A percentile compares a stretch with the other conserved stretches of the same genome.
These are phyloP conservation scores for Seminavis robusta DNA, from an alignment of 108 stramenopile genomes.

Conservation along the genomic window DNA sequence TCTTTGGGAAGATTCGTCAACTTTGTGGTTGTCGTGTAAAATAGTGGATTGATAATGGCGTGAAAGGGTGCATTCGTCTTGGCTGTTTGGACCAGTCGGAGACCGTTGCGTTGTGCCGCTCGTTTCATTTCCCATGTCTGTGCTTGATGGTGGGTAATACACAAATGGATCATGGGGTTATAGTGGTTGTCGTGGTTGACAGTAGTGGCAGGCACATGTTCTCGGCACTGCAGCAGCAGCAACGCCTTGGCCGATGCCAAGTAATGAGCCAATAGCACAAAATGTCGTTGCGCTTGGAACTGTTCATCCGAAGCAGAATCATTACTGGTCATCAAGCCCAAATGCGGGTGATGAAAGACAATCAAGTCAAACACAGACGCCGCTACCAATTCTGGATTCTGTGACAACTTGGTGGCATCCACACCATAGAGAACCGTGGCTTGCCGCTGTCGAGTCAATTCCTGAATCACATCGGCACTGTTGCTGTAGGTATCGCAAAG, in stretches of 20 bases:
- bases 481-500: conserved; percentile 34
- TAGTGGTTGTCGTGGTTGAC: conserved; percentile 3
- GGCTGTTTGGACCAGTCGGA: conserved; percentile 20
- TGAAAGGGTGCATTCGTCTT: conserved; percentile 32
- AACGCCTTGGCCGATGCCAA: conserved; percentile 46
- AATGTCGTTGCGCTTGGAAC: conserved; percentile 40
- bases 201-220: neutral
- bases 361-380: conserved; percentile 63
- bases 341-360: conserved; percentile 73
- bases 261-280: conserved; percentile 52
- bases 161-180: conserved; percentile 46
- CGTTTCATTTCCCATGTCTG: conserved; percentile 44
- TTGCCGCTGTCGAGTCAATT: conserved; percentile 21
- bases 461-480: conserved; percentile 21
- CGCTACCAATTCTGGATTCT: too few species aligned
- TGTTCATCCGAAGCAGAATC: conserved; percentile 10
- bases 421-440: conserved; percentile 36
- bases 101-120: conserved; percentile 30
- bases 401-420: conserved; percentile 53
- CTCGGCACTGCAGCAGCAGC: neutral
- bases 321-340: conserved; percentile 47
- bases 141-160: conserved; percentile 60
- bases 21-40: neutral
- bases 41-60: conserved; percentile 9
- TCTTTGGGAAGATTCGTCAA: conserved; percentile 16